phyloP scores from a whole-genome alignment of 495 filamentous ascomycete genomes.

The Hamigera avellanea region DNA sequence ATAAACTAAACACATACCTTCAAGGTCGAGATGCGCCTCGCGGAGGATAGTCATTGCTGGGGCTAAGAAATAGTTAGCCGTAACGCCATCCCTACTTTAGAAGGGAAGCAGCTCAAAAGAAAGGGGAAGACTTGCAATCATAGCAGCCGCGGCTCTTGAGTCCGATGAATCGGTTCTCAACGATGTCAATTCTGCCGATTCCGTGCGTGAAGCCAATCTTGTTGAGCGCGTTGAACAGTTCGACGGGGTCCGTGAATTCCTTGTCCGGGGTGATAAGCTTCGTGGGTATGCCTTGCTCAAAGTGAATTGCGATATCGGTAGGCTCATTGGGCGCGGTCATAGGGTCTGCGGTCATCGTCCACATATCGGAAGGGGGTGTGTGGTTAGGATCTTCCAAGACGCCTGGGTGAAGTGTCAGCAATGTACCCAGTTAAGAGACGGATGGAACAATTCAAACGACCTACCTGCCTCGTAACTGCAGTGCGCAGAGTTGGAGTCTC shows the following conservation, averaged over 20 bases:
- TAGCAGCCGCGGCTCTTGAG: conserved; percentile 88
- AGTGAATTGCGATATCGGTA: conserved; percentile 64
- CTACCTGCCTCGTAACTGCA: conserved; percentile 82
- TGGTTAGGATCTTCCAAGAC: conserved; percentile 36
- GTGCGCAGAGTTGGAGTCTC: conserved; percentile 82
- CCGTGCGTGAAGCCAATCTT: conserved; percentile 65
- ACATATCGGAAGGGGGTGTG: conserved; percentile 67
- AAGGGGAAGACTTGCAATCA: conserved; percentile 66
- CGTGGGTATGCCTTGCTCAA: conserved; percentile 75
- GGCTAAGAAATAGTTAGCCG: background rate
- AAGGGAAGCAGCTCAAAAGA: conserved; percentile 66
- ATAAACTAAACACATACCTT: too few relatives aligned
- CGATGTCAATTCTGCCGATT: conserved; percentile 84
- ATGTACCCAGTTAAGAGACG: conserved; percentile 41
- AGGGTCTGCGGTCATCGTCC: conserved; percentile 72
- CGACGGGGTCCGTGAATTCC: conserved; percentile 60
- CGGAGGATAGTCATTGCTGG: conserved; percentile 1
- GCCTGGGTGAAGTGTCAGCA: conserved; percentile 5
- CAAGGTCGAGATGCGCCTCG: conserved; percentile 1
- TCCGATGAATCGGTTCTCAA: conserved; percentile 78
- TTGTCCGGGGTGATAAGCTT: conserved; percentile 53
- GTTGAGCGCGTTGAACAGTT: conserved; percentile 73
- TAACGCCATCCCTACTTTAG: too few relatives aligned
- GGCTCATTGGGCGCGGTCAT: conserved; percentile 64
- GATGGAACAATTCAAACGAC: conserved; percentile 13